Evolutionary conservation across 768 basidiomycete species (phyloP).

Genomic region (Kwoniella mangroviensis): DNA sequence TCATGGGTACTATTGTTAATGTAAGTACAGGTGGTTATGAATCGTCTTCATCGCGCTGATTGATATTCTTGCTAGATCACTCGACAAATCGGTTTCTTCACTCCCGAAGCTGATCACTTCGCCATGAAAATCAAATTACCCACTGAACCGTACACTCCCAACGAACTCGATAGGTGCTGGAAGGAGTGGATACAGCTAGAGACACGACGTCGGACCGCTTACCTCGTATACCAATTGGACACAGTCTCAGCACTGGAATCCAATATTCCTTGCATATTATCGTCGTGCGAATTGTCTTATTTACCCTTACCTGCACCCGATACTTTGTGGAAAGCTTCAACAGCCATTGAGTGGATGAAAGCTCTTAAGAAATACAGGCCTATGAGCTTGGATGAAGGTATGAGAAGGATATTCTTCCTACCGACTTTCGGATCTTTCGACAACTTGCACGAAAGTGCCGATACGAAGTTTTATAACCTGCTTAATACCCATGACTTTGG

Average conservation of each 20-base stretch:
- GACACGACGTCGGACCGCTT: constrained; percentile 56
- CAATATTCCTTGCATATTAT: constrained; percentile 51
- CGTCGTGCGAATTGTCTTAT: constrained; percentile 49
- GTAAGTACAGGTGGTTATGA: constrained; percentile 29
- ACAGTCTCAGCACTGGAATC: constrained; percentile 58
- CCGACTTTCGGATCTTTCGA: constrained; percentile 51
- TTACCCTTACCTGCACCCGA: constrained; percentile 59
- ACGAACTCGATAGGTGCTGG: constrained; percentile 56
- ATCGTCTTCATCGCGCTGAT: background rate
- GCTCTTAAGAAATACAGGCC: constrained; percentile 48
- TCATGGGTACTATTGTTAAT: constrained; percentile 54
- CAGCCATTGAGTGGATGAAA: constrained; percentile 54
- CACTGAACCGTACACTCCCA: constrained; percentile 42
- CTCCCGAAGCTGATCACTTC: constrained; percentile 51
- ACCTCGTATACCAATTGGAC: constrained; percentile 58
- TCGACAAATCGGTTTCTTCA: constrained; percentile 57
- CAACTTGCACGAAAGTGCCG: constrained; percentile 41
- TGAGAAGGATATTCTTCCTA: constrained; percentile 52
- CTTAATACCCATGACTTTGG: constrained; percentile 53
- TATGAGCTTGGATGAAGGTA: constrained; percentile 52
- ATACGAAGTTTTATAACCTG: constrained; percentile 46
- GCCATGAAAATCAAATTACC: constrained; percentile 33
- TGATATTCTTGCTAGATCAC: constrained; percentile 43
- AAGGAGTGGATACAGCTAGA: constrained; percentile 58
- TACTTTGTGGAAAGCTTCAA: constrained; percentile 57